These are phyloP conservation scores for Aechmea fasciata DNA, from an alignment of 176 grass and related monocot species.

Conservation along the genomic window DNA sequence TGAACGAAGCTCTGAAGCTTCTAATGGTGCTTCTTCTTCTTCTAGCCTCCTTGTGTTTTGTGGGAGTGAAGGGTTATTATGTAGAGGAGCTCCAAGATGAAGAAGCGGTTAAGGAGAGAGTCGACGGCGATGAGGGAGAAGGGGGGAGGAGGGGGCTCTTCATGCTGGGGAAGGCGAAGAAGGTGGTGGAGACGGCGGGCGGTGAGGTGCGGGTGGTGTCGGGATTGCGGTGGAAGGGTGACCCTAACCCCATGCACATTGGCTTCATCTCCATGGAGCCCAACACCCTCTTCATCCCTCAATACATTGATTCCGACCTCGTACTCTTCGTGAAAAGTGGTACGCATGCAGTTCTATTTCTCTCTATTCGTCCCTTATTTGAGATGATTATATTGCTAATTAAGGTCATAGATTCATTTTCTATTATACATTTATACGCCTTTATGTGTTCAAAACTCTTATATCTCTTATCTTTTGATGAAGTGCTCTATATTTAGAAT, in stretches of 20 bases:
- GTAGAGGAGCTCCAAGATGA: slow-evolving; percentile 2
- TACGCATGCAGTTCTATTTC: slow-evolving; percentile 10
- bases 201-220: slow-evolving; percentile 60
- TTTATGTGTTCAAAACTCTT: neutral
- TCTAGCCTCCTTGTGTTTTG: neutral
- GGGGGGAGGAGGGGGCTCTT: slow-evolving; percentile 42
- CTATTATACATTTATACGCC: neutral
- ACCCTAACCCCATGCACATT: slow-evolving; percentile 48
- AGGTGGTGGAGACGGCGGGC: slow-evolving; percentile 70
- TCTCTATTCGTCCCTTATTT: no score
- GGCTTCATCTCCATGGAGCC: slow-evolving; percentile 93
- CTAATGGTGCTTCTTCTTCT: neutral
- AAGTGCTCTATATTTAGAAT: no score
- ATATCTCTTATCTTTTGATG: no score
- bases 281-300: slow-evolving; percentile 80
- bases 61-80: slow-evolving; percentile 25
- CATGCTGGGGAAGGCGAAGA: slow-evolving; percentile 56
- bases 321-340: slow-evolving; percentile 64
- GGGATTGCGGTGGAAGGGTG: slow-evolving; percentile 18
- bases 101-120: neutral
- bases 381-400: no score
- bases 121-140: slow-evolving; percentile 5
- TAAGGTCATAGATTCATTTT: no score
- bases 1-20: neutral
- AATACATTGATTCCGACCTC: slow-evolving; percentile 76